Evolutionary conservation across 2,329 filamentous ascomycete species (phyloP).

Genomic region (Trichophyton schoenleinii): DNA sequence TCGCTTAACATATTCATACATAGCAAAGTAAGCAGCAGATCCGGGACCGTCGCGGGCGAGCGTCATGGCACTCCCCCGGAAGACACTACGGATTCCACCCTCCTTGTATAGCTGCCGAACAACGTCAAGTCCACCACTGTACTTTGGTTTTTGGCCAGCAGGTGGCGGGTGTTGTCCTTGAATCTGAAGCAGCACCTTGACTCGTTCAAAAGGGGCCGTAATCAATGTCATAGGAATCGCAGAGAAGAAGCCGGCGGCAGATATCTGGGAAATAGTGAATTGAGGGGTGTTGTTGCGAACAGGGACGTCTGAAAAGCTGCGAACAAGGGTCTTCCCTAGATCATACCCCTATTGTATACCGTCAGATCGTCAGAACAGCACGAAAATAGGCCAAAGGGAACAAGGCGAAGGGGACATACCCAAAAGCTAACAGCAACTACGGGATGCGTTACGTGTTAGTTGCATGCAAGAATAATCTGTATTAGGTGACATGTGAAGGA

Average conservation of each 20-base stretch:
- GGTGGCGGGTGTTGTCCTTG: slow-evolving; percentile 79
- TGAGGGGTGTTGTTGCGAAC: slow-evolving; percentile 49
- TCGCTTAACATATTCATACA: slow-evolving; percentile 93
- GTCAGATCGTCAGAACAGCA: background rate
- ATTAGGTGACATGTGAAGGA: background rate
- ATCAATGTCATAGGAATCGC: slow-evolving; percentile 95
- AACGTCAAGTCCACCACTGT: slow-evolving; percentile 76
- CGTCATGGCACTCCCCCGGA: slow-evolving; percentile 81
- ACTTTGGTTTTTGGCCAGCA: slow-evolving; percentile 85
- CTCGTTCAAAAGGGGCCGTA: slow-evolving; percentile 97
- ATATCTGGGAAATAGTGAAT: slow-evolving; percentile 76
- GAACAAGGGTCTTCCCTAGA: slow-evolving; percentile 80
- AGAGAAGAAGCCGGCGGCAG: slow-evolving; percentile 89
- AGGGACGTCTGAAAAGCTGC: slow-evolving; percentile 49
- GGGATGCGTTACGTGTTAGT: slow-evolving; percentile 6
- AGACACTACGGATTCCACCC: slow-evolving; percentile 81
- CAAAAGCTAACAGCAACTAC: slow-evolving; percentile 56
- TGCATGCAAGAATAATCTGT: background rate
- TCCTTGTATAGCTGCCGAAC: slow-evolving; percentile 86
- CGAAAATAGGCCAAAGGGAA: background rate
- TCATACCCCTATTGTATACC: slow-evolving; percentile 65
- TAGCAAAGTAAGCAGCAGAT: slow-evolving; percentile 88
- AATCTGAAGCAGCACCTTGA: slow-evolving; percentile 96
- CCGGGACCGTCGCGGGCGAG: slow-evolving; percentile 88
- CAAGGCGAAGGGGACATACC: slow-evolving; percentile 27